Conservation (phyloP, 1,139 yeast genomes). For the Pichia sp. region DNA sequence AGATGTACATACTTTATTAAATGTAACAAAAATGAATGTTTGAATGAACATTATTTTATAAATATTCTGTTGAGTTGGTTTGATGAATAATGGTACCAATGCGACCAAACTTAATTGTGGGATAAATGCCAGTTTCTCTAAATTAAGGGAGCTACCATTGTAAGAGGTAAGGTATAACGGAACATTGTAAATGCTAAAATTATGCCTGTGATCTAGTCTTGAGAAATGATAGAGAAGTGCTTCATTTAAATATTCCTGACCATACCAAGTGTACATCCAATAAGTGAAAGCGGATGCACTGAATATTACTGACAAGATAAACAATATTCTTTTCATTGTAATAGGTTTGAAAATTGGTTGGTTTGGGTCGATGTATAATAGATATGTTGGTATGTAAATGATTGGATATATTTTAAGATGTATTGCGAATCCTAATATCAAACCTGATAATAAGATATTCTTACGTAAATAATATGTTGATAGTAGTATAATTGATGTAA, state of each 20-base stretch:
- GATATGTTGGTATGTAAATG: constrained; percentile 61
- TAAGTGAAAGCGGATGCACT: constrained; percentile 44
- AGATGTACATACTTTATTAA: constrained; percentile 91
- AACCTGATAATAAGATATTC: constrained; percentile 43
- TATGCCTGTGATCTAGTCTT: constrained; percentile 88
- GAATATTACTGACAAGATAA: constrained; percentile 33
- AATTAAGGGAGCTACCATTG: neutral
- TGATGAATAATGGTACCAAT: constrained; percentile 47
- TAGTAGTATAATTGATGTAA: constrained; percentile 69
- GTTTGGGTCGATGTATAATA: constrained; percentile 28
- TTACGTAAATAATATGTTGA: constrained; percentile 39
- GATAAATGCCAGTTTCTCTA: constrained; percentile 59
- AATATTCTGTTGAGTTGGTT: constrained; percentile 22
- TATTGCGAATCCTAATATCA: constrained; percentile 66
- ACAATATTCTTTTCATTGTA: constrained; percentile 41
- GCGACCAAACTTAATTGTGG: constrained; percentile 69
- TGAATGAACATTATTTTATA: constrained; percentile 74
- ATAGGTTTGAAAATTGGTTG: constrained; percentile 34
- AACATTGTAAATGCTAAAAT: constrained; percentile 82
- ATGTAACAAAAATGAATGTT: constrained; percentile 83
- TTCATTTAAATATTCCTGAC: constrained; percentile 67
- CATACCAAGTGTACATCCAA: constrained; percentile 61
- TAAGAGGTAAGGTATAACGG: constrained; percentile 60
- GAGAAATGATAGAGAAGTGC: constrained; percentile 78
- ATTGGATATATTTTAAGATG: constrained; percentile 92